phyloP scores from a whole-genome alignment of 2,329 filamentous ascomycete genomes.

The Aspergillus tamarii region DNA sequence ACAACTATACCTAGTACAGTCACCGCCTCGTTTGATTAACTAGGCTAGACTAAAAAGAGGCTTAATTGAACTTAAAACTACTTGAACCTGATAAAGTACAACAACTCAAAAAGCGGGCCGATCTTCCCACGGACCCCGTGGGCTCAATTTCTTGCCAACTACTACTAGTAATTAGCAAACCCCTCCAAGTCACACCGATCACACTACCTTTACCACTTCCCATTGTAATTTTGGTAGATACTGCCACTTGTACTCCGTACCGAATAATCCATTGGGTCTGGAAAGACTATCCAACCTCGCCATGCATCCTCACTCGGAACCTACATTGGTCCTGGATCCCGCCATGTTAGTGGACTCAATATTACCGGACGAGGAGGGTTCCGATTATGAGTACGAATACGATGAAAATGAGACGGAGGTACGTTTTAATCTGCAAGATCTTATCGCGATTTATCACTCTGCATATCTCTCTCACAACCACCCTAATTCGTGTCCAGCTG shows the following conservation, averaged over 20 bases:
- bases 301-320: constrained; percentile 13
- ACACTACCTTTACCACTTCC: too few species aligned
- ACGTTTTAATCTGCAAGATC: constrained; percentile 11
- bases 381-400: constrained; percentile 67
- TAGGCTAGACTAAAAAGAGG: neutral
- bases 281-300: neutral
- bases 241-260: neutral
- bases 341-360: constrained; percentile 25
- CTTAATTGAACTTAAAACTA: neutral
- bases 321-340: constrained; percentile 26
- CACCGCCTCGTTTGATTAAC: neutral
- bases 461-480: neutral
- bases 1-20: neutral
- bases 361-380: constrained; percentile 44
- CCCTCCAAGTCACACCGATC: neutral
- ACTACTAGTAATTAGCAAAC: neutral
- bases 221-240: neutral
- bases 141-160: neutral
- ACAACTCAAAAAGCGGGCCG: neutral
- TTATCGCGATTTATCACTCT: neutral
- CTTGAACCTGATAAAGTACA: neutral
- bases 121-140: neutral
- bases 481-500: neutral
- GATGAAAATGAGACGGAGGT: constrained; percentile 57
- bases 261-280: neutral